Evolutionary conservation across 129 eudicot species (phyloP).

Genomic region (Lactuca sativa): DNA sequence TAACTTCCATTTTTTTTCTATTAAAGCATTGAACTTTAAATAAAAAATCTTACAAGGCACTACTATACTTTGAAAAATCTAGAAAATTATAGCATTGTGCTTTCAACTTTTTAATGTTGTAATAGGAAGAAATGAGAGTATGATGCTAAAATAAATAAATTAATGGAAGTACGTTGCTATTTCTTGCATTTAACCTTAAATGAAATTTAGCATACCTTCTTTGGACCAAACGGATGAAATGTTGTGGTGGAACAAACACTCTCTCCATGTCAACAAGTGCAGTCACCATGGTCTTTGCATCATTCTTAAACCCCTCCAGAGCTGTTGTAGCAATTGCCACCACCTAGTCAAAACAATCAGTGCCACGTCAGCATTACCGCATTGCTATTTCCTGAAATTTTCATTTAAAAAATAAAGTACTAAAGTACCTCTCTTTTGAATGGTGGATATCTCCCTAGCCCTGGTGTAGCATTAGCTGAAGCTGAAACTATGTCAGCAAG

Average conservation of each 20-base stretch:
- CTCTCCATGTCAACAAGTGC: slow-evolving; percentile 99
- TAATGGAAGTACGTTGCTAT: too few relatives aligned
- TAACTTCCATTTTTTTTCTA: too few relatives aligned
- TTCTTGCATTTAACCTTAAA: not conserved
- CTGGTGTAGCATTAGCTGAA: slow-evolving; percentile 96
- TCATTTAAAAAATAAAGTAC: not conserved
- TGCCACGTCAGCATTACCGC: not conserved
- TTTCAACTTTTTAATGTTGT: too few relatives aligned
- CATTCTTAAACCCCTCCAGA: slow-evolving; percentile 80
- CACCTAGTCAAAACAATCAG: slow-evolving; percentile 47
- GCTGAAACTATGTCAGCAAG: slow-evolving; percentile 91
- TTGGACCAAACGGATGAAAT: slow-evolving; percentile 96
- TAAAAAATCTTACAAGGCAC: too few relatives aligned
- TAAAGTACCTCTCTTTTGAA: slow-evolving; percentile 88
- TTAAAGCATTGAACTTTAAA: too few relatives aligned
- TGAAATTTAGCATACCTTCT: slow-evolving; percentile 62
- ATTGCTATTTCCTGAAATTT: too few relatives aligned
- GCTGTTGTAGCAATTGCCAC: slow-evolving; percentile 87
- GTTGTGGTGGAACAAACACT: slow-evolving; percentile 98
- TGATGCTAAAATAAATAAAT: too few relatives aligned
- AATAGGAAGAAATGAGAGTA: too few relatives aligned
- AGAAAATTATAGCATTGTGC: too few relatives aligned
- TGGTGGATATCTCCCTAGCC: slow-evolving; percentile 96
- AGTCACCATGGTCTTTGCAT: slow-evolving; percentile 92
- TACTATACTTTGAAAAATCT: too few relatives aligned